These are phyloP conservation scores for Penicillium expansum DNA, from an alignment of 2,329 filamentous ascomycete genomes.

Conservation along the genomic window DNA sequence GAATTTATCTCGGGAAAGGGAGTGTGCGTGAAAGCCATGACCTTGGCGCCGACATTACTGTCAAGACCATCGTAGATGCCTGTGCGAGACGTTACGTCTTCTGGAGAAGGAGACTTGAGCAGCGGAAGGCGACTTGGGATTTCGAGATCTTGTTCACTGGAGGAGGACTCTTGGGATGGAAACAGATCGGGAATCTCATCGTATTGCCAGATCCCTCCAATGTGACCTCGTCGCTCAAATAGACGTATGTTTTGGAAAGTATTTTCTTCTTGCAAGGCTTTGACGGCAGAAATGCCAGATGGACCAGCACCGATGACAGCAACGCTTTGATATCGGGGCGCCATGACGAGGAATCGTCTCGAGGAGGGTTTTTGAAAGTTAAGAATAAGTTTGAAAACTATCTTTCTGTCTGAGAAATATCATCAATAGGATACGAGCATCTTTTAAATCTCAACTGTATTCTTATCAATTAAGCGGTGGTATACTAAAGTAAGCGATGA, in stretches of 20 bases:
- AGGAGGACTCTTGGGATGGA: conserved; percentile 2
- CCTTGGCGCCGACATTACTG: conserved; percentile 29
- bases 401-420: neutral
- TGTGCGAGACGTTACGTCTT: conserved; percentile 26
- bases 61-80: conserved; percentile 25
- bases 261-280: conserved; percentile 33
- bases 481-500: neutral
- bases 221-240: conserved; percentile 32
- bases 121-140: conserved; percentile 20
- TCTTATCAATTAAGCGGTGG: neutral
- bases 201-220: conserved; percentile 34
- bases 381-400: too few relatives aligned
- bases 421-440: neutral
- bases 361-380: neutral
- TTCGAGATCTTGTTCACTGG: neutral
- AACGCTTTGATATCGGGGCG: conserved; percentile 10
- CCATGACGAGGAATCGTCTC: neutral
- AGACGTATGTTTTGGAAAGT: conserved; percentile 32
- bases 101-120: conserved; percentile 14
- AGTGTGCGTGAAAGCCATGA: conserved; percentile 30
- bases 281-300: conserved; percentile 28
- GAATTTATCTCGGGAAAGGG: conserved; percentile 27
- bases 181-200: conserved; percentile 29
- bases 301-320: conserved; percentile 29
- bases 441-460: neutral